A percentile compares a stretch with the other conserved stretches of the same genome.
These are phyloP conservation scores for Coemansia sp. DNA, from an alignment of 192 early-diverging fungal genomes.

Conservation along the genomic window DNA sequence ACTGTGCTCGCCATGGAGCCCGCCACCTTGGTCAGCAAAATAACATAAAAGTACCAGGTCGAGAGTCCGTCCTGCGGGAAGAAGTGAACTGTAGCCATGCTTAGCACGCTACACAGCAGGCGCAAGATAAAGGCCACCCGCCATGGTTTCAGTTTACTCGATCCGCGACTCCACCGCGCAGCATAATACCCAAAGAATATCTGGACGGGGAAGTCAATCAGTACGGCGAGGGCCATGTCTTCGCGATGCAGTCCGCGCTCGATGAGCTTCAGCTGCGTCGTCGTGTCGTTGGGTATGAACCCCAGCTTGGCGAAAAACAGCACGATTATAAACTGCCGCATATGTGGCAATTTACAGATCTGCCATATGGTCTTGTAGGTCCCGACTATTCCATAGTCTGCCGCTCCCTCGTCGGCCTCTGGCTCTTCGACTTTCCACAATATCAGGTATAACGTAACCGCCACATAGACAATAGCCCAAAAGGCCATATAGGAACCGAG, in stretches of 20 bases:
- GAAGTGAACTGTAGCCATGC: slow-evolving; percentile 81
- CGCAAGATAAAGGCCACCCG: slow-evolving; percentile 88
- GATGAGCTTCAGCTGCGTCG: slow-evolving; percentile 91
- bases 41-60: slow-evolving; percentile 71
- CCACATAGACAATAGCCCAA: slow-evolving; percentile 90
- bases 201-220: slow-evolving; percentile 97
- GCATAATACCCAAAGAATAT: slow-evolving; percentile 98
- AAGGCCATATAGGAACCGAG: slow-evolving; percentile 89
- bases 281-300: slow-evolving; percentile 94
- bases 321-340: slow-evolving; percentile 81
- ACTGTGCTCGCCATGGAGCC: slow-evolving; percentile 90
- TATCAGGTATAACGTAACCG: slow-evolving; percentile 83
- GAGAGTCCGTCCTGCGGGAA: slow-evolving; percentile 75
- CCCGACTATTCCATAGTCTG: slow-evolving; percentile 65
- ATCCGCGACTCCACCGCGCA: slow-evolving; percentile 91
- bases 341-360: slow-evolving; percentile 84
- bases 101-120: slow-evolving; percentile 73
- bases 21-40: slow-evolving; percentile 78
- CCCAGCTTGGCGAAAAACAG: slow-evolving; percentile 90
- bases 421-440: slow-evolving; percentile 72
- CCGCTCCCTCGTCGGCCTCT: slow-evolving; percentile 32
- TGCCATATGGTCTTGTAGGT: slow-evolving; percentile 91
- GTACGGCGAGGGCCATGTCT: slow-evolving; percentile 87
- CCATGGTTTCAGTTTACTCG: slow-evolving; percentile 88
- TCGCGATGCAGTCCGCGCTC: slow-evolving; percentile 96